Percentiles rank a stretch among this genome's conserved stretches.
Evolutionary conservation across 2,329 filamentous ascomycete genomes (phyloP).

Genomic region (Aspergillus unguis): DNA sequence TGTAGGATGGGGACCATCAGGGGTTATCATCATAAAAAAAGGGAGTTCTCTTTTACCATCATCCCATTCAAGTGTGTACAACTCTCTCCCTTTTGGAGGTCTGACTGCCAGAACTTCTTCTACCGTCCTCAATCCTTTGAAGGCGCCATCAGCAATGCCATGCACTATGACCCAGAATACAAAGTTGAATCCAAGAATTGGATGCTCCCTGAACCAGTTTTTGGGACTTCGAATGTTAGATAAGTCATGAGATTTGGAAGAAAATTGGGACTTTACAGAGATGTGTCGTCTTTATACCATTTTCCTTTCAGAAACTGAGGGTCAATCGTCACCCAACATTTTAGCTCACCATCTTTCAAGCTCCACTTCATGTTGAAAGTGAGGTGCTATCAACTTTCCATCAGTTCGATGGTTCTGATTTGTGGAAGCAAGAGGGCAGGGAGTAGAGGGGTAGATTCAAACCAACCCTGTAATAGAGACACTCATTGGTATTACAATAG

Average conservation of each 20-base stretch:
- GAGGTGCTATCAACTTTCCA: slow-evolving; percentile 6
- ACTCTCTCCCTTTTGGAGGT: slow-evolving; percentile 18
- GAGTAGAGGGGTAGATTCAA: too few relatives aligned
- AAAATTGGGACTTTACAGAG: background rate
- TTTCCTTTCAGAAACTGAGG: slow-evolving; percentile 21
- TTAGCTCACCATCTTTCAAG: slow-evolving; percentile 1
- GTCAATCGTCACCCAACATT: slow-evolving; percentile 18
- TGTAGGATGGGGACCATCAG: background rate
- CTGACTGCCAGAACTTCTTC: slow-evolving; percentile 15
- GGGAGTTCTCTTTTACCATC: background rate
- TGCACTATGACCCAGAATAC: slow-evolving; percentile 22
- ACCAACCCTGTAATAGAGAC: background rate
- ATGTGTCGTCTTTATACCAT: slow-evolving; percentile 8
- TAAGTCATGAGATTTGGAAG: background rate
- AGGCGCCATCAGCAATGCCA: slow-evolving; percentile 18
- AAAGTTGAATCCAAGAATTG: slow-evolving; percentile 19
- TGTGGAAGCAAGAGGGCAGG: too few relatives aligned
- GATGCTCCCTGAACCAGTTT: slow-evolving; percentile 21
- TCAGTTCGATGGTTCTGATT: background rate
- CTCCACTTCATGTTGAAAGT: slow-evolving; percentile 18
- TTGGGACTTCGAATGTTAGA: slow-evolving; percentile 10
- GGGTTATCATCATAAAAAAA: background rate
- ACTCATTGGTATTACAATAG: background rate
- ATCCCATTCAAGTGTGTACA: slow-evolving; percentile 17
- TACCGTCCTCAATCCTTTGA: slow-evolving; percentile 16